These are phyloP conservation scores for Candida ipomoeae DNA, from an alignment of 805 yeast species.

Conservation along the genomic window DNA sequence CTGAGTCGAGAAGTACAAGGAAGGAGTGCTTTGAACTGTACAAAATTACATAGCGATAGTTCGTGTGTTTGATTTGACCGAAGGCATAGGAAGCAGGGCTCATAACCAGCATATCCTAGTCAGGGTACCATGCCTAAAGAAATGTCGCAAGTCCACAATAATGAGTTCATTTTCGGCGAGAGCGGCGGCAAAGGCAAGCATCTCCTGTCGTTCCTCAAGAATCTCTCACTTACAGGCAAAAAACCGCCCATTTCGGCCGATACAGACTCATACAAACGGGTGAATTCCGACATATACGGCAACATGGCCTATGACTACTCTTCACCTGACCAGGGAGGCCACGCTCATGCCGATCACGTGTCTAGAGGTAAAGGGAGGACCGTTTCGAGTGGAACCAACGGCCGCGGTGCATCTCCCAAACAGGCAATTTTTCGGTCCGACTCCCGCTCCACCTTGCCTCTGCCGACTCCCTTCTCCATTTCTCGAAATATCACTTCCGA, in stretches of 20 bases:
- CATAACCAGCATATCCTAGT: too few relatives aligned
- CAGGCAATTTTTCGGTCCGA: background rate
- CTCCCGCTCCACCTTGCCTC: slow-evolving; percentile 3
- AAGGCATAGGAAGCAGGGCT: too few relatives aligned
- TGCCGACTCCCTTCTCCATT: background rate
- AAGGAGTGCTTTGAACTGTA: too few relatives aligned
- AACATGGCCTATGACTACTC: slow-evolving; percentile 26
- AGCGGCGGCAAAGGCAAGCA: slow-evolving; percentile 65
- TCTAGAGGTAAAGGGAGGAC: background rate
- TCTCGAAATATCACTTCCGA: slow-evolving; percentile 8
- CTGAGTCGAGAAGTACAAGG: too few relatives aligned
- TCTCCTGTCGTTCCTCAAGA: slow-evolving; percentile 47
- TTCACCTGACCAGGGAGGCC: slow-evolving; percentile 17
- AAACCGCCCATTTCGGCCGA: slow-evolving; percentile 10
- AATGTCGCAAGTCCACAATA: slow-evolving; percentile 42
- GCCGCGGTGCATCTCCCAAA: slow-evolving; percentile 1
- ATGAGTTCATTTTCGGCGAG: slow-evolving; percentile 65
- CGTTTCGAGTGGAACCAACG: background rate
- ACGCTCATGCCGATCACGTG: background rate
- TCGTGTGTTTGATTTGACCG: too few relatives aligned
- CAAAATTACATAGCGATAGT: too few relatives aligned
- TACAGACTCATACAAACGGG: slow-evolving; percentile 16
- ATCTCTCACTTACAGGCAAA: slow-evolving; percentile 36
- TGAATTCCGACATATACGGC: slow-evolving; percentile 39
- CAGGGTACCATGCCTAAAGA: slow-evolving; percentile 35